These are phyloP conservation scores for Pichia exigua DNA, from an alignment of 805 yeast genomes.

Conservation along the genomic window DNA sequence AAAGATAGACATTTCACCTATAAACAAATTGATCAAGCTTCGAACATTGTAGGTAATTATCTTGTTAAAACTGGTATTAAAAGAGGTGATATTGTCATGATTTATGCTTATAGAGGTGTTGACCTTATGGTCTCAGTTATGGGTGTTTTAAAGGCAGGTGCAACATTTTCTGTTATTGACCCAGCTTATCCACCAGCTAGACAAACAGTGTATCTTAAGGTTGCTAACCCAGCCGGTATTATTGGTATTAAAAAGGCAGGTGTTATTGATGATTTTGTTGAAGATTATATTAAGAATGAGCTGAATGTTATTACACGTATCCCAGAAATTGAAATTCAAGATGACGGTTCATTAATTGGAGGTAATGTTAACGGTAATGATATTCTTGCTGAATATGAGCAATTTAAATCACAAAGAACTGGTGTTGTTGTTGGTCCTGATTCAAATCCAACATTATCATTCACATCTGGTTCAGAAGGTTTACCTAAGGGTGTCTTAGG, in stretches of 20 bases:
- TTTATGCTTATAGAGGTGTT: constrained; percentile 95
- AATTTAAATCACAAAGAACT: constrained; percentile 50
- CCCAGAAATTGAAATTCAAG: constrained; percentile 69
- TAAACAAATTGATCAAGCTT: constrained; percentile 82
- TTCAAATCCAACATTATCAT: constrained; percentile 90
- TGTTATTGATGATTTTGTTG: constrained; percentile 64
- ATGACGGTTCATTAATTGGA: constrained; percentile 65
- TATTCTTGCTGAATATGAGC: constrained; percentile 39
- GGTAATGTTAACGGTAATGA: constrained; percentile 41
- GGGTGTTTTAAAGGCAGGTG: constrained; percentile 98
- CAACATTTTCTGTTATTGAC: constrained; percentile 95
- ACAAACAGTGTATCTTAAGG: constrained; percentile 86
- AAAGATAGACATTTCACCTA: constrained; percentile 72
- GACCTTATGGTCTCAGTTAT: constrained; percentile 94
- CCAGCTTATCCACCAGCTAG: constrained; percentile 99
- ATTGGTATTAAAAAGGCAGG: constrained; percentile 92
- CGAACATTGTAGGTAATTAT: constrained; percentile 88
- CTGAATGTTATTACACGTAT: constrained; percentile 65
- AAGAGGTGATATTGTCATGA: constrained; percentile 94
- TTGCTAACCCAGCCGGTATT: constrained; percentile 88
- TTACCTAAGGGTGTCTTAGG: constrained; percentile 98
- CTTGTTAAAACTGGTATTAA: constrained; percentile 72
- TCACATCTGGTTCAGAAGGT: constrained; percentile 98
- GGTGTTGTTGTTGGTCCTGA: constrained; percentile 97
- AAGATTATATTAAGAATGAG: constrained; percentile 66